Evolutionary conservation across 176 grass and related monocot species (phyloP).

Genomic region (Chrysopogon serrulatus): DNA sequence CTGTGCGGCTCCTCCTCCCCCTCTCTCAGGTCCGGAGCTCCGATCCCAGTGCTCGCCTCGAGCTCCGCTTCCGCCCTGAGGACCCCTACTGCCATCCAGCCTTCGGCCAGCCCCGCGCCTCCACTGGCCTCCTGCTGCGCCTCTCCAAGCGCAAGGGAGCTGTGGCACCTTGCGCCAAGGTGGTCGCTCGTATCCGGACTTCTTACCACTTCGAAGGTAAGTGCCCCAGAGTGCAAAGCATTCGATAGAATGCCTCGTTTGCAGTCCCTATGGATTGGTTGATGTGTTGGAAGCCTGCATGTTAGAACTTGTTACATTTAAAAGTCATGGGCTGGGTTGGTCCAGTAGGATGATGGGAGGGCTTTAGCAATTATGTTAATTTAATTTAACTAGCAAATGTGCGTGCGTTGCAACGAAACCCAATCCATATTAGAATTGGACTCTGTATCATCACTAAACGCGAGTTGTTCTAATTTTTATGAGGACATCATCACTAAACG

Average conservation of each 20-base stretch:
- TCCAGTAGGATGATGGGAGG: no score
- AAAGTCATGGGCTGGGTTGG: no score
- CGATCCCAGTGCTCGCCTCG: conserved; percentile 25
- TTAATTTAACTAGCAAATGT: no score
- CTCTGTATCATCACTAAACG: no score
- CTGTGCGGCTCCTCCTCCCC: background rate
- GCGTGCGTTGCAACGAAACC: no score
- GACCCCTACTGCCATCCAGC: conserved; percentile 82
- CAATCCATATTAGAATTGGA: no score
- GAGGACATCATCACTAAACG: no score
- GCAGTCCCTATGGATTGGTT: background rate
- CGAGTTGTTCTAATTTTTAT: no score
- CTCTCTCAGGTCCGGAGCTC: conserved; percentile 40
- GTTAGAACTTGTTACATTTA: no score
- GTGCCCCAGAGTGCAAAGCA: background rate
- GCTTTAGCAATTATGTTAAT: no score
- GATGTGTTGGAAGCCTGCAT: background rate
- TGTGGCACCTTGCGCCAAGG: conserved; percentile 25
- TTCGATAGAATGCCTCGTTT: conserved; percentile 27
- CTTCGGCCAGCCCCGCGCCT: conserved; percentile 37
- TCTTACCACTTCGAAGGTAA: conserved; percentile 79
- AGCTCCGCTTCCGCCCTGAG: conserved; percentile 84
- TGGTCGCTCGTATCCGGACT: conserved; percentile 59
- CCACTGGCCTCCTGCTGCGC: conserved; percentile 56
- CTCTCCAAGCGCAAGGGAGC: conserved; percentile 37